Evolutionary conservation across 2,329 filamentous ascomycete species (phyloP).

Genomic region (Phialophora chinensis): DNA sequence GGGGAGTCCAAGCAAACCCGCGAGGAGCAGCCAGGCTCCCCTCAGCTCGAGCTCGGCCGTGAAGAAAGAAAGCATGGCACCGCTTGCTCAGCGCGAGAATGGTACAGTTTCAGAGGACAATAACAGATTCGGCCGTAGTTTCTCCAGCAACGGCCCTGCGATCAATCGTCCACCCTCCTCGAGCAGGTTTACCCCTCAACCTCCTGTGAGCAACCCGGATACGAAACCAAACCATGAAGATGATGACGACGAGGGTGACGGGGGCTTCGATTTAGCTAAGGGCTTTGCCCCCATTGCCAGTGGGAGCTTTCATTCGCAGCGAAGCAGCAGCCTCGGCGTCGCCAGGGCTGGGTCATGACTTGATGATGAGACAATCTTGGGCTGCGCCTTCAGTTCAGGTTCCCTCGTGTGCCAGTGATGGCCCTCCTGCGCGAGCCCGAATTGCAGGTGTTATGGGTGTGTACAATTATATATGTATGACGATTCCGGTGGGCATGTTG

Average conservation of each 20-base stretch:
- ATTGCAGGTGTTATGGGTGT: neutral
- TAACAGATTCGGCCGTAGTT: conserved; percentile 18
- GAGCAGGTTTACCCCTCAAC: conserved; percentile 21
- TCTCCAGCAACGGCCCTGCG: conserved; percentile 7
- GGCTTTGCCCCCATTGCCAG: conserved; percentile 55
- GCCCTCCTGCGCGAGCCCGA: neutral
- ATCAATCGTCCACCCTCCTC: neutral
- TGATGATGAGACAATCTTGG: neutral
- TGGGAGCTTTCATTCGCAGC: conserved; percentile 40
- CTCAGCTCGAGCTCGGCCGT: conserved; percentile 45
- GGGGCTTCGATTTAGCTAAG: conserved; percentile 54
- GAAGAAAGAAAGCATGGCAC: conserved; percentile 40
- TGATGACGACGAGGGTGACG: conserved; percentile 49
- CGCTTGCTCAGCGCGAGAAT: conserved; percentile 8
- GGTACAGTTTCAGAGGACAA: conserved; percentile 14
- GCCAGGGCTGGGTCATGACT: conserved; percentile 31
- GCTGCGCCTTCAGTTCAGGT: neutral
- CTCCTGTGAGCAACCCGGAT: conserved; percentile 6
- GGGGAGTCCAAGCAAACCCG: conserved; percentile 51
- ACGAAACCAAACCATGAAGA: conserved; percentile 32
- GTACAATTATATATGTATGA: conserved; percentile 13
- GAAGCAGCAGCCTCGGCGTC: conserved; percentile 34
- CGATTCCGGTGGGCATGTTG: neutral
- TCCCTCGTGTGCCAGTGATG: neutral
- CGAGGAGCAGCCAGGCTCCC: conserved; percentile 36